Base-by-base conservation (phyloP, 2,329 filamentous ascomycete species). In the Keithomyces neogunnii region DNA sequence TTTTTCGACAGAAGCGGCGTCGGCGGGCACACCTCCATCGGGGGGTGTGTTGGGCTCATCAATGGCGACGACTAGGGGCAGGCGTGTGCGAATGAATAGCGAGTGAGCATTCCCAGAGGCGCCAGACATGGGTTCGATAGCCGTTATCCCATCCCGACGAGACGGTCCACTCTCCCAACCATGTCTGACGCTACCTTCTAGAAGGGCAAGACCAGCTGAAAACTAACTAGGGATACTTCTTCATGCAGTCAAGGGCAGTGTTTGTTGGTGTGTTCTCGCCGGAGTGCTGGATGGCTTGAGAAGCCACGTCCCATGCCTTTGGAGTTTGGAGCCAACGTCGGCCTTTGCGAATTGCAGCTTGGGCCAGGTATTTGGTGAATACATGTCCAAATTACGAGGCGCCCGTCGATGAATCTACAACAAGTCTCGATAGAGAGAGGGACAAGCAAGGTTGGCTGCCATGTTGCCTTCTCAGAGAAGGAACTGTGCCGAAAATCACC, bases 161-260 rank as follows among this genome's bases (percentile, higher is more conserved):
- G 35, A 33, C 11, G 48, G 40, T 44, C 43, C 28, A 6, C 47
- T 33, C 10, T 38, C 33, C 53, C 44, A 29, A n/a, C 40, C 38
- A 52, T 52, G 55, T 55, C 51, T 52, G 46, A 48, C 44, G 45
- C 47, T 49, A 10, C 26, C 49, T 56, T 56, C 53, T 55, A 55
- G 55, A 53, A 56, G 49, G 39, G 31, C 44, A 40, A 36, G 33
- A 11, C 13, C 32, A 50, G 44, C 51, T 47, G 51, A 38, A 31
- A 48, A 33, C 38, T 43, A 30, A 44, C 39, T 35, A 44, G 26
- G 43, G 43, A 45, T n/a, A 28, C 33, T 39, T 44, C 40, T 40
- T 32, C n/a, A 45, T 45, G 11, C 11, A 48, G 50, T 44, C 47
- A 35, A 19, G 19, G 19, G 19, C 19, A 19, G 19, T 19, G 19